Base-by-base conservation (phyloP, 2,329 filamentous ascomycete species). In the Fusarium tjaetaba region DNA sequence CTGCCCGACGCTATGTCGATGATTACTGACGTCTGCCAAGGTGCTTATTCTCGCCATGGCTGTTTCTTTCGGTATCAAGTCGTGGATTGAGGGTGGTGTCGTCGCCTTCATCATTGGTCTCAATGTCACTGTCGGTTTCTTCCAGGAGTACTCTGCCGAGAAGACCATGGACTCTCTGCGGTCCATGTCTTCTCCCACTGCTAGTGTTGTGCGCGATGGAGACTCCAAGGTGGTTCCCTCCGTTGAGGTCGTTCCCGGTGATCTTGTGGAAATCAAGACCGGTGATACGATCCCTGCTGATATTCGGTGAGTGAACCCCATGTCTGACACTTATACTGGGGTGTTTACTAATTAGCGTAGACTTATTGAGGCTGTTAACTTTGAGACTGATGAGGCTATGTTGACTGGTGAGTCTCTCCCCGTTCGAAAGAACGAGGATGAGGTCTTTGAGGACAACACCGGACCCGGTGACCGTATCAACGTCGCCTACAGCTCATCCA, bases 311-410 rank as follows among this genome's bases (percentile, higher is more conserved):
- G 86, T 53, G 82, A n/a, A n/a, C n/a, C n/a, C n/a, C n/a, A n/a
- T n/a, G 80, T 3, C 1, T 15, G 89, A 32, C 13, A 61, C 6
- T 41, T n/a, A n/a, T 0, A 30, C 18, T 60, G 26, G n/a, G 22
- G 0, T n/a, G 3, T 24, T 85, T 67, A 87, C 86, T 34, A 90
- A 88, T 77, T 86, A 22, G 87, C 7, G 87, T 84, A 73, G 65
- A 59, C 76, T 87, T 30, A 76, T 90, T 68, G 87, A 90, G 73
- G 87, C 85, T 36, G 87, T 92, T 83, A 93, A 93, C 80, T 86
- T 91, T 49, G 90, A 91, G 75, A 91, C 90, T 71, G 91, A 94
- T 70, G 89, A 91, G 79, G 89, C 89, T 7, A 84, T 91, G 53
- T 84, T 91, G 30, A 92, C 90, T 42, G 90, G 90, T 64, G 90